Conservation (phyloP, 345 rosid species). For the Brassica napus region Da-Ae NC_063448.1:55113001-55113500, state of each 20-base stretch:
- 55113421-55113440: constrained; percentile 70
- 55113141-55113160: constrained; percentile 89
- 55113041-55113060: constrained; percentile 35
- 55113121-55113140: constrained; percentile 78
- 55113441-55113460: constrained; percentile 66
- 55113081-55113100: constrained; percentile 5
- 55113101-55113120: constrained; percentile 16
- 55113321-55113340: constrained; percentile 13
- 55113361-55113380: constrained; percentile 62
- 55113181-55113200: constrained; percentile 77
- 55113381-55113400: constrained; percentile 73
- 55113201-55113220: constrained; percentile 60
- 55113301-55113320: constrained; percentile 18
- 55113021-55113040: constrained; percentile 98
- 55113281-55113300: constrained; percentile 9
- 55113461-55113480: constrained; percentile 17
- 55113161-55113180: constrained; percentile 74
- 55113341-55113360: constrained; percentile 25
- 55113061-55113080: constrained; percentile 13
- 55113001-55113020: constrained; percentile 94
- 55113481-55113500: constrained; percentile 7
- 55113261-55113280: constrained; percentile 23
- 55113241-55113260: neutral
- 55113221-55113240: constrained; percentile 10
- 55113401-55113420: constrained; percentile 58